Percentiles rank a stretch among this genome's conserved stretches.
Evolutionary conservation across 2,329 filamentous ascomycete genomes (phyloP).

Genomic region (Penicillium sp.): DNA sequence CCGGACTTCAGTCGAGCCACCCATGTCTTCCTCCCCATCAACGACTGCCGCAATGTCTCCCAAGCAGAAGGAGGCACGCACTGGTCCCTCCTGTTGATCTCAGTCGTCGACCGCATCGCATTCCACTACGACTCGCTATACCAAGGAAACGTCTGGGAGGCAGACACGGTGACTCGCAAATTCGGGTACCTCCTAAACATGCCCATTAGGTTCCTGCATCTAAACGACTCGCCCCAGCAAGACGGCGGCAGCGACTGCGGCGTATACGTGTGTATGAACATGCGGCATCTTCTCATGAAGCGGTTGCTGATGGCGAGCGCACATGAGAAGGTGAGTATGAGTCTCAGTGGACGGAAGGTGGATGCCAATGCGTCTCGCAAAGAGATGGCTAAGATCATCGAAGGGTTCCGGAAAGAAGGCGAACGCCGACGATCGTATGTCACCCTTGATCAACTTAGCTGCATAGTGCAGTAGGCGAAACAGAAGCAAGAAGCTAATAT

Average conservation of each 20-base stretch:
- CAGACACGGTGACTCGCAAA: slow-evolving; percentile 65
- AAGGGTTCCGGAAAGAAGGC: slow-evolving; percentile 80
- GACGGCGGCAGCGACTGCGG: slow-evolving; percentile 92
- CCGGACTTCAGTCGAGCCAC: slow-evolving; percentile 78
- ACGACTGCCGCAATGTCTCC: slow-evolving; percentile 74
- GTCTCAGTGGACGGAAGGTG: slow-evolving; percentile 78
- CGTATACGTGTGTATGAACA: slow-evolving; percentile 91
- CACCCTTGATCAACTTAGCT: background rate
- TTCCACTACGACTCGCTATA: slow-evolving; percentile 95
- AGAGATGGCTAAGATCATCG: slow-evolving; percentile 88
- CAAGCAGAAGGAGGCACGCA: slow-evolving; percentile 87
- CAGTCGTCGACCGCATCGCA: slow-evolving; percentile 79
- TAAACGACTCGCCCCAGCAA: slow-evolving; percentile 84
- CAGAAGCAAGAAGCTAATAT: background rate
- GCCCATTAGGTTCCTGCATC: slow-evolving; percentile 69
- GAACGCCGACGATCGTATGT: slow-evolving; percentile 78
- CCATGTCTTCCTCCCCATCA: slow-evolving; percentile 94
- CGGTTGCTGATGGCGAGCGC: slow-evolving; percentile 75
- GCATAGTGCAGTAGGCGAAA: background rate
- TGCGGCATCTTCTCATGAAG: slow-evolving; percentile 89
- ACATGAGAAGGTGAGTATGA: slow-evolving; percentile 89
- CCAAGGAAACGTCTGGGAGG: slow-evolving; percentile 72
- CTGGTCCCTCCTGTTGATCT: slow-evolving; percentile 91
- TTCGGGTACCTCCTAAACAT: slow-evolving; percentile 66
- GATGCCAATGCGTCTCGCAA: slow-evolving; percentile 78